A percentile compares a stretch with the other conserved stretches of the same genome.
Conservation (phyloP, 2,329 filamentous ascomycete species). For the Chrysoporthe austroafricana region DNA sequence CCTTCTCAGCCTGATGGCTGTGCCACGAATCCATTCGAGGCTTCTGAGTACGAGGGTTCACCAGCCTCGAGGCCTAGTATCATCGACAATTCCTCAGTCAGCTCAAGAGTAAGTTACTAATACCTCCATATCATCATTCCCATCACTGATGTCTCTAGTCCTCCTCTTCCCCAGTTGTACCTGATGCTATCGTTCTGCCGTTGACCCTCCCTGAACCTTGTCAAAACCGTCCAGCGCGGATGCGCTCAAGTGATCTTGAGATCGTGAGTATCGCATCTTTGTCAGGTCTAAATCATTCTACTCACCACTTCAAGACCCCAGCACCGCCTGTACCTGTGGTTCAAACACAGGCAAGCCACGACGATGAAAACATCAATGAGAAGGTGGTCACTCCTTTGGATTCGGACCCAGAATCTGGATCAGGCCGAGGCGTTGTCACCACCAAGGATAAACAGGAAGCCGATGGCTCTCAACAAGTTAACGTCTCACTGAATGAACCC, state of each 20-base stretch:
- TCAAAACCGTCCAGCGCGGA: neutral
- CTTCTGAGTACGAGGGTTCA: conserved; percentile 22
- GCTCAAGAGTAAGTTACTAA: conserved; percentile 10
- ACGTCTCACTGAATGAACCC: neutral
- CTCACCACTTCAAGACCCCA: conserved; percentile 27
- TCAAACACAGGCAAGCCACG: neutral
- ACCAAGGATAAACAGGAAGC: conserved; percentile 22
- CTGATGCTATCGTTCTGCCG: conserved; percentile 8
- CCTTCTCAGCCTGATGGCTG: neutral
- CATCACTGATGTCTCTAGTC: conserved; percentile 5
- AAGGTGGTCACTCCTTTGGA: conserved; percentile 26
- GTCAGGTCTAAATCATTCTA: neutral
- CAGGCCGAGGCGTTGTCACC: conserved; percentile 15
- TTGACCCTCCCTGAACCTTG: neutral
- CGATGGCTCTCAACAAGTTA: conserved; percentile 10
- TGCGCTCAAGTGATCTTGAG: conserved; percentile 6
- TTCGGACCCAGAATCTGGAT: conserved; percentile 29
- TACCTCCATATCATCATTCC: neutral
- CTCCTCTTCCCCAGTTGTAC: conserved; percentile 18
- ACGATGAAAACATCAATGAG: conserved; percentile 30
- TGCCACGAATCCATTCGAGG: conserved; percentile 26
- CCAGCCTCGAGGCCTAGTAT: conserved; percentile 11
- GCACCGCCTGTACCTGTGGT: conserved; percentile 1
- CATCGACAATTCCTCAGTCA: conserved; percentile 6
- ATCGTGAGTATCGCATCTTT: conserved; percentile 27